Base-by-base conservation (phyloP, 345 rosid species). In the Linum trigynum region DNA sequence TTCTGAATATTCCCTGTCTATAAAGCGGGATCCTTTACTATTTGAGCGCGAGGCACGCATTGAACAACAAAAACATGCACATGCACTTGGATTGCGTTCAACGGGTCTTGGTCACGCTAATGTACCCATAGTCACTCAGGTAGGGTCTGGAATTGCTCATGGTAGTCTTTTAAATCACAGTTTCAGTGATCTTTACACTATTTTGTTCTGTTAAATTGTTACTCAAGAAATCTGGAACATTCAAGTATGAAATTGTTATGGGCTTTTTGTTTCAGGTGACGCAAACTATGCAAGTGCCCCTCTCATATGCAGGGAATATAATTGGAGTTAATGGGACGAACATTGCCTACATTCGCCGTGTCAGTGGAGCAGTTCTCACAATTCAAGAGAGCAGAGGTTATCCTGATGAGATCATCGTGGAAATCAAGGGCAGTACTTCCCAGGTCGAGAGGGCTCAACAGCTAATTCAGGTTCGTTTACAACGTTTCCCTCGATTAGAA, bases 201-300 rank as follows among this genome's bases (percentile, higher is more conserved):
- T 32, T 15, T 62, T 42, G 15, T 45, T 61, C 7, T 5, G 37
- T 6, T 38, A 12, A 40, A 10, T 59, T 59, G 35, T 60, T 32
- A 43, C 11, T 38, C n/a, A 32, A 17, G 17, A 55, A 15, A 16
- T 38, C 55, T 36, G n/a, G 35, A 37, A 15, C 42, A 7, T 40
- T 11, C 41, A 48, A 16, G 45, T 53, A 15, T 15, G 16, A 48
- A 50, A 32, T 23, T 39, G 4, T 38, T 42, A 7, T 41, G 45
- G 6, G 5, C 51, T 43, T 14, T 58, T 69, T 38, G 23, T 5
- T 67, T 63, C 75, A 90, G 97, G 67, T 90, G 63, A 79, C 90
- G 61, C 91, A 85, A 69, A 90, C 87, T 12, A 84, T 90, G 90
- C 91, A 85, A 84, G 80, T 90, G 67, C 95, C 97, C 3, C 75